Evolutionary conservation across 2,329 filamentous ascomycete species (phyloP).

Genomic region (Exophiala dermatitidis): DNA sequence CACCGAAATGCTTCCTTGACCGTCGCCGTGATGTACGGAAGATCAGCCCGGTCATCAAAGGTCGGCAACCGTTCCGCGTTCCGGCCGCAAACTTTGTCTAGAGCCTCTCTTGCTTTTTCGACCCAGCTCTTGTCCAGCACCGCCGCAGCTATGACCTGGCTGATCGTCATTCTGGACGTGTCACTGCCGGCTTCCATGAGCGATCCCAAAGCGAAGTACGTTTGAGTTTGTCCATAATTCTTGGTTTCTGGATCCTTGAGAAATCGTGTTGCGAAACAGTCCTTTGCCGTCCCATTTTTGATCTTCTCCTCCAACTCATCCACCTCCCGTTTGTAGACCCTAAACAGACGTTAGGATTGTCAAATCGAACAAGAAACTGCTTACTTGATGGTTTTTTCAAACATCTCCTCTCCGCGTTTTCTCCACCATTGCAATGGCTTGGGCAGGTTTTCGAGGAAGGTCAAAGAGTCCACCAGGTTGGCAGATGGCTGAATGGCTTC

Average conservation of each 20-base stretch:
- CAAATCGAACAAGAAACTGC: constrained; percentile 1
- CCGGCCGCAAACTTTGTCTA: constrained; percentile 35
- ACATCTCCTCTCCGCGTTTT: not conserved
- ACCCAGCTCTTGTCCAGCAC: constrained; percentile 42
- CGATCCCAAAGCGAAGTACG: constrained; percentile 35
- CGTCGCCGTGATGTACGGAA: constrained; percentile 33
- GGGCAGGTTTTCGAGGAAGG: constrained; percentile 30
- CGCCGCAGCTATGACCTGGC: constrained; percentile 45
- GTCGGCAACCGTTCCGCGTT: constrained; percentile 29
- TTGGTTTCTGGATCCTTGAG: constrained; percentile 29
- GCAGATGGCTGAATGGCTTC: constrained; percentile 32
- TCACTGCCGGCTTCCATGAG: constrained; percentile 46
- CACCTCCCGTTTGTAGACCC: constrained; percentile 27
- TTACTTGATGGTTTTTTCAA: not conserved
- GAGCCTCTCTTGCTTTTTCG: constrained; percentile 38
- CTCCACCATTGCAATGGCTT: constrained; percentile 6
- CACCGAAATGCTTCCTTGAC: constrained; percentile 33
- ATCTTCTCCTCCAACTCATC: constrained; percentile 23
- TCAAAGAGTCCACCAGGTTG: constrained; percentile 30
- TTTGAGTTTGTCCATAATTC: constrained; percentile 34
- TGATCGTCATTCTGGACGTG: constrained; percentile 44
- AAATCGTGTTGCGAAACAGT: constrained; percentile 34
- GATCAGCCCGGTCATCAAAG: constrained; percentile 29
- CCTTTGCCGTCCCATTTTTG: constrained; percentile 30
- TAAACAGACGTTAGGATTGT: constrained; percentile 23